Evolutionary conservation across 164 flowering plant genomes (phyloP), one percentile per base, ranked within the genome.

Genomic region (Nymphaea thermarum): DNA sequence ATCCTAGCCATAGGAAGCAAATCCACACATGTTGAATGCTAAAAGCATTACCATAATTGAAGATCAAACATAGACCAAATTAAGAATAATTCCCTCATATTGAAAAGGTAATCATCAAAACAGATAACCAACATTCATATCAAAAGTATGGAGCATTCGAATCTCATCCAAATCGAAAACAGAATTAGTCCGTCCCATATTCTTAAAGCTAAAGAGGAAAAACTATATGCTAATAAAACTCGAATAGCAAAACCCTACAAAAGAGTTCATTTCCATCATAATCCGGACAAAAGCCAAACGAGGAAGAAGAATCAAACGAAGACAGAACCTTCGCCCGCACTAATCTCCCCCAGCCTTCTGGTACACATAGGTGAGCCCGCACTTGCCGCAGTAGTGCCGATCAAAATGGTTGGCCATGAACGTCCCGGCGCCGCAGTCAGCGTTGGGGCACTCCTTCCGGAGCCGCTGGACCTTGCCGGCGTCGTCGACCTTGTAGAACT

Each of bases 361-460:
- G 18, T 63, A 57, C 69, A 73, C 72, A 63, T 70, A 76, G 12
- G 68, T 72, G 63, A 72, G 64, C 67, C 68, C 71, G 62, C 75
- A 72, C 75, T 72, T 72, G 15, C 75, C 75, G 41, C 75, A 72
- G 44, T 72, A 72, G 63, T 72, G 75, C 43, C 75, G 63, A 65
- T 71, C 73, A 16, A 71, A 71, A 42, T 71, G 73, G 44, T 71
- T 71, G 4, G 73, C 68, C 73, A 71, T 71, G 43, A 71, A 71
- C 14, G 73, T 71, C 25, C 73, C 73, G 5, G 68, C 73, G 6
- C 68, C 68, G 14, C 68, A 71, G 41, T 71, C 73, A 14, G 51
- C 43, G 43, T 65, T 71, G 6, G 73, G 73, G 65, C 73, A 71
- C 55, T 65, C 73, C 68, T 60, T 65, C 57, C 73, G 55, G 10